These are phyloP conservation scores for Trichomonas tenax DNA, from an alignment of 208 protist genomes.

Conservation along the genomic window DNA sequence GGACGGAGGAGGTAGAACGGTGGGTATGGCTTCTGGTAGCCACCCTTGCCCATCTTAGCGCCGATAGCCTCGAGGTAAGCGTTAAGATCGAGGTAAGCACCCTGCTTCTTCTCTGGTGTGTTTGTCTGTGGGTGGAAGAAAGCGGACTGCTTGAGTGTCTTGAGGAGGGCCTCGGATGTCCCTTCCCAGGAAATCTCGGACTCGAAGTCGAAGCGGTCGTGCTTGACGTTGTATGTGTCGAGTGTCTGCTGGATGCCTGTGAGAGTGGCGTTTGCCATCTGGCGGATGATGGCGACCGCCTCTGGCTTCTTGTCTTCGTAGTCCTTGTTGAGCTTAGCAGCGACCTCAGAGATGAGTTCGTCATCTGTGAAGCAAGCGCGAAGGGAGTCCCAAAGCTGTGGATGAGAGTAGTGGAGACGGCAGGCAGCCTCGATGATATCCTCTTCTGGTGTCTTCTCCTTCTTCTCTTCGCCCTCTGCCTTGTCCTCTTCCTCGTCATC, in stretches of 20 bases:
- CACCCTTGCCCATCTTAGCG: background rate
- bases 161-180: background rate
- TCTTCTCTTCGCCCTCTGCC: background rate
- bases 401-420: background rate
- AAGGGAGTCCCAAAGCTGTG: background rate
- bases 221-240: background rate
- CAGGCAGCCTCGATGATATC: background rate
- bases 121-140: conserved; percentile 18
- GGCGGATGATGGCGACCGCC: background rate
- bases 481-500: background rate
- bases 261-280: background rate
- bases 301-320: background rate
- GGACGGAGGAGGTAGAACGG: background rate
- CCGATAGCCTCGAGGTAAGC: background rate
- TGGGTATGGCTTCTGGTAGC: conserved; percentile 7
- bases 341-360: background rate
- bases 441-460: background rate
- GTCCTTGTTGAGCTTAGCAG: background rate
- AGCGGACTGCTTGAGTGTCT: background rate
- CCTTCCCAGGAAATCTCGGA: conserved; percentile 5
- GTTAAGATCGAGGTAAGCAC: background rate
- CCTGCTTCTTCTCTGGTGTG: background rate
- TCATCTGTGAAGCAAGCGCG: background rate
- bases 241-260: background rate
- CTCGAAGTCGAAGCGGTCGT: conserved; percentile 15